phyloP scores from a whole-genome alignment of 129 eudicot species.

The Lactuca saligna region DNA sequence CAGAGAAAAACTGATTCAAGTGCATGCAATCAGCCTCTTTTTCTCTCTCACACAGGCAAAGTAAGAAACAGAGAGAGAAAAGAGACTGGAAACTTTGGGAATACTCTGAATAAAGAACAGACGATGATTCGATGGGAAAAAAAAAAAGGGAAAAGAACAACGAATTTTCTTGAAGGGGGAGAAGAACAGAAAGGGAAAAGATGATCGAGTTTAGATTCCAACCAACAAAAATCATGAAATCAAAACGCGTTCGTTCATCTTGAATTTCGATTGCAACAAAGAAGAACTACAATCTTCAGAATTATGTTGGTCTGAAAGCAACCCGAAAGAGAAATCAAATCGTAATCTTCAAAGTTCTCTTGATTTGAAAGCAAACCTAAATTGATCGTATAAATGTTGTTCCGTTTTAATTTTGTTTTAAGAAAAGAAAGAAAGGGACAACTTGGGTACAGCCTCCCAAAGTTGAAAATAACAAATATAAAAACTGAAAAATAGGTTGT shows the following conservation, averaged over 20 bases:
- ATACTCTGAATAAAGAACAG: background rate
- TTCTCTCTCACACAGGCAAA: conserved; percentile 5
- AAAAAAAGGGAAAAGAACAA: background rate
- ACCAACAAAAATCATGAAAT: background rate
- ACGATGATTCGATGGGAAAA: background rate
- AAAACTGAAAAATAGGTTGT: background rate
- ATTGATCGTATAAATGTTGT: background rate
- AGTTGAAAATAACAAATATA: background rate
- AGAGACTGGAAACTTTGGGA: background rate
- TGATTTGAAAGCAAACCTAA: background rate
- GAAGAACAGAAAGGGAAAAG: background rate
- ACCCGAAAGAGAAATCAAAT: background rate
- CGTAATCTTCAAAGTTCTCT: background rate
- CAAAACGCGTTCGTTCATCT: background rate
- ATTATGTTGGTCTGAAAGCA: background rate
- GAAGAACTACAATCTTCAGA: background rate
- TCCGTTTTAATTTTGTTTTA: background rate
- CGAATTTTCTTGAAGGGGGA: background rate
- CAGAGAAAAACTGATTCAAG: background rate
- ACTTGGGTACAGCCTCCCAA: conserved; percentile 1
- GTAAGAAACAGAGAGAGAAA: background rate
- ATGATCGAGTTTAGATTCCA: background rate
- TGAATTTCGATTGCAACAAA: background rate
- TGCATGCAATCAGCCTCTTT: conserved; percentile 26
- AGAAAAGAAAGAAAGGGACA: conserved; percentile 6